phyloP scores from a whole-genome alignment of 2,329 filamentous ascomycete genomes.

The Trichophyton rubrum region DNA sequence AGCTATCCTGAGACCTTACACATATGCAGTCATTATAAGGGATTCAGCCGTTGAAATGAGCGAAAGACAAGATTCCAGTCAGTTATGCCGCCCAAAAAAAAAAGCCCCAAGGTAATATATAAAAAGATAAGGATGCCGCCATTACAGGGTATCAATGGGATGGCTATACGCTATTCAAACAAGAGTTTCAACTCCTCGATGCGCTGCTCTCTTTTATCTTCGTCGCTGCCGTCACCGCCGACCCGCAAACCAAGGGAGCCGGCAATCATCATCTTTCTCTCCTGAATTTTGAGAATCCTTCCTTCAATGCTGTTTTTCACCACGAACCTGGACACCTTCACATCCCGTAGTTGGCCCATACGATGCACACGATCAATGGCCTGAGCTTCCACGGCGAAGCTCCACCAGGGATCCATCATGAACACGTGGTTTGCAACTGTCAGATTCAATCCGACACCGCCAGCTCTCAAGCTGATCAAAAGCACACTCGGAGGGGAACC shows the following conservation, averaged over 20 bases:
- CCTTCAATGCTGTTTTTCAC: slow-evolving; percentile 86
- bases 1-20: neutral
- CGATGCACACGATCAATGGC: slow-evolving; percentile 95
- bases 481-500: slow-evolving; percentile 43
- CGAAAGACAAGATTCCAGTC: neutral
- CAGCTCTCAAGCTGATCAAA: slow-evolving; percentile 72
- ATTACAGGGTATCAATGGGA: neutral
- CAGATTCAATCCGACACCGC: slow-evolving; percentile 86
- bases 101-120: neutral
- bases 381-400: slow-evolving; percentile 89
- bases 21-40: neutral
- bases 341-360: slow-evolving; percentile 83
- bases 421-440: slow-evolving; percentile 81
- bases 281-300: slow-evolving; percentile 85
- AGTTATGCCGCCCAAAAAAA: neutral
- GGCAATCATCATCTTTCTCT: slow-evolving; percentile 80
- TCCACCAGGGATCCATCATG: slow-evolving; percentile 99
- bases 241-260: slow-evolving; percentile 91
- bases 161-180: slow-evolving; percentile 35
- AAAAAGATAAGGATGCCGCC: neutral
- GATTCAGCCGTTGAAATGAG: neutral
- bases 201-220: slow-evolving; percentile 77
- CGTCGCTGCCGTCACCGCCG: slow-evolving; percentile 74
- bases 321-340: slow-evolving; percentile 77
- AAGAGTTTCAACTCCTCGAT: slow-evolving; percentile 93